Base-by-base conservation (phyloP, 345 rosid species). In the Arabidopsis suecica region DNA sequence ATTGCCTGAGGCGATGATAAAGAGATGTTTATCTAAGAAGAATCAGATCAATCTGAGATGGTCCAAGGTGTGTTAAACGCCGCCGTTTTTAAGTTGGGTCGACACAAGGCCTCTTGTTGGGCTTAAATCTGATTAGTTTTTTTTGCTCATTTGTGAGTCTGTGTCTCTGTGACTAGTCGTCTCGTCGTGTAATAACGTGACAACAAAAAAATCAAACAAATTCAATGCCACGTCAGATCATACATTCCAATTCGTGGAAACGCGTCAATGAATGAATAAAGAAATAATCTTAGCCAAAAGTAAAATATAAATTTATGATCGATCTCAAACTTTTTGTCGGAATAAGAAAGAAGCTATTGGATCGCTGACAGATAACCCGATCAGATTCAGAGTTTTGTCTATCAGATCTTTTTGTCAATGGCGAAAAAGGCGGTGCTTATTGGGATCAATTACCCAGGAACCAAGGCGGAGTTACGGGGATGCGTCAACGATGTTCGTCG, bases 401-500 rank as follows among this genome's bases (percentile, higher is more conserved):
- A 33, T 45, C 68, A 61, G 69, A 72, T 51, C 75, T 28, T 28
- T 7, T 40, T 10, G 1, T 47, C 54, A 9, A 90, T 91, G 97
- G 76, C 86, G 67, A 92, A 88, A 82, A 90, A 82, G 55, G 97
- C 99, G 0, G 81, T 90, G 59, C 25, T 92, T 82, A 95, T 95
- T 20, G 99, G 99, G 9, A 78, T 85, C 87, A 91, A 91, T 71
- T 95, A 95, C 72, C 90, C 89, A 11, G 93, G 89, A 22, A 92
- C 97, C 45, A 90, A 90, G 70, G 97, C 97, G 2, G 97, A 89
- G 56, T 81, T 95, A 3, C 85, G 84, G 6, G 99, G 99, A 0
- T 95, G 99, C 82, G 81, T 95, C 64, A 95, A 95, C 89, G 99
- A 95, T 51, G 99, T 92, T 30, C 81, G 1, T 66, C 80, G 91